Conservation (phyloP, 208 protist genomes). For the Kentomonas sorsogonicus region DNA sequence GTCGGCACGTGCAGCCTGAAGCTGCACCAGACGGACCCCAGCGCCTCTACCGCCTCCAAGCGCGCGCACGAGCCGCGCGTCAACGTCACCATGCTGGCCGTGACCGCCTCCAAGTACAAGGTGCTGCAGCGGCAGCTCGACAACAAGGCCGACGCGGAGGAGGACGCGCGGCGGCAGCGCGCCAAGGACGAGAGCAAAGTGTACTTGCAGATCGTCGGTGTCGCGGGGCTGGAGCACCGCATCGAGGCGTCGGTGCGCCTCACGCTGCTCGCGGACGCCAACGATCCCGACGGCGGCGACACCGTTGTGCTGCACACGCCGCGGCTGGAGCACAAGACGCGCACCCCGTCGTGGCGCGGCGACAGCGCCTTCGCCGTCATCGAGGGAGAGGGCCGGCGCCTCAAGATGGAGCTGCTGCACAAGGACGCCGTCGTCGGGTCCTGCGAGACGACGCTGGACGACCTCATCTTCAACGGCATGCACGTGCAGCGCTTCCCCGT, state of each 20-base stretch:
- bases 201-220: constrained; percentile 61
- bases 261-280: constrained; percentile 32
- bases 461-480: constrained; percentile 68
- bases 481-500: constrained; percentile 58
- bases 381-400: constrained; percentile 35
- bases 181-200: constrained; percentile 29
- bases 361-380: constrained; percentile 46
- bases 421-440: constrained; percentile 57
- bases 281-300: constrained; percentile 11
- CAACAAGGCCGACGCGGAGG: not conserved
- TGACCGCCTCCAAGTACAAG: constrained; percentile 59
- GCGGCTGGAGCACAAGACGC: constrained; percentile 56
- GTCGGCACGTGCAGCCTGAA: constrained; percentile 32
- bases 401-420: constrained; percentile 74
- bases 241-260: constrained; percentile 64
- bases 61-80: constrained; percentile 29
- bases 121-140: constrained; percentile 43
- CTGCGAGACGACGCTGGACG: constrained; percentile 60
- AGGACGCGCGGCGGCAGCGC: not conserved
- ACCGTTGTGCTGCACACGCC: constrained; percentile 49
- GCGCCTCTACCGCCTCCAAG: no score
- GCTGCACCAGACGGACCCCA: no score
- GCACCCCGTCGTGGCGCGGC: constrained; percentile 62
- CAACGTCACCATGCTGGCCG: constrained; percentile 59
- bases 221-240: constrained; percentile 72